Percentiles rank a stretch among this genome's conserved stretches.
Evolutionary conservation across 805 yeast species (phyloP).

Genomic region (Metschnikowia gruessii): DNA sequence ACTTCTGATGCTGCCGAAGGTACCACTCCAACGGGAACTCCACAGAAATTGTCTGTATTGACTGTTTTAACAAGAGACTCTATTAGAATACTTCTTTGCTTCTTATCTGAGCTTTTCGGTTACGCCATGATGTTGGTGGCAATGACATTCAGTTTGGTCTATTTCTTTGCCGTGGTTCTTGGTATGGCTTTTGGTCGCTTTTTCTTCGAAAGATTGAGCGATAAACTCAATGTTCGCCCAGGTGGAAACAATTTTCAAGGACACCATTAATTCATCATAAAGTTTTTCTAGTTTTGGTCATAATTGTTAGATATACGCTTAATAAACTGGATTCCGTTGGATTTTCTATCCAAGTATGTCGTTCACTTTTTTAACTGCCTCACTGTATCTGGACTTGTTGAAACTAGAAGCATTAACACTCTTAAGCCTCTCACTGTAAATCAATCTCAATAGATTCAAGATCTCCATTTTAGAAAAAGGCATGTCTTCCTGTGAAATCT

Average conservation of each 20-base stretch:
- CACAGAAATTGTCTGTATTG: slow-evolving; percentile 4
- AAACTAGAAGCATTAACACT: slow-evolving; percentile 38
- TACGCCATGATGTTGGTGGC: slow-evolving; percentile 77
- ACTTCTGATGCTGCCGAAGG: slow-evolving; percentile 7
- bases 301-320: slow-evolving; percentile 1
- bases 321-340: not conserved
- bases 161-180: slow-evolving; percentile 68
- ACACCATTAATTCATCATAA: slow-evolving; percentile 2
- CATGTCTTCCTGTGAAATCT: slow-evolving; percentile 31
- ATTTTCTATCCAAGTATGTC: slow-evolving; percentile 8
- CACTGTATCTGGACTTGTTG: slow-evolving; percentile 38
- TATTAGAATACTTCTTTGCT: slow-evolving; percentile 53
- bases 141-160: slow-evolving; percentile 64
- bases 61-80: slow-evolving; percentile 45
- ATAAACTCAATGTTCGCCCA: slow-evolving; percentile 36
- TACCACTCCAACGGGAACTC: slow-evolving; percentile 7
- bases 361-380: slow-evolving; percentile 30
- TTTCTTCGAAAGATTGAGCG: slow-evolving; percentile 58
- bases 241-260: slow-evolving; percentile 20
- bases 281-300: not conserved
- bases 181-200: slow-evolving; percentile 73
- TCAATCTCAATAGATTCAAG: slow-evolving; percentile 50
- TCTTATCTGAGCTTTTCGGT: slow-evolving; percentile 62
- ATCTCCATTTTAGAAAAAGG: slow-evolving; percentile 44
- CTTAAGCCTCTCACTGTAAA: slow-evolving; percentile 45